Evolutionary conservation across 1,284 basidiomycete genomes (phyloP).

Genomic region (Apiotrichum montevideense): DNA sequence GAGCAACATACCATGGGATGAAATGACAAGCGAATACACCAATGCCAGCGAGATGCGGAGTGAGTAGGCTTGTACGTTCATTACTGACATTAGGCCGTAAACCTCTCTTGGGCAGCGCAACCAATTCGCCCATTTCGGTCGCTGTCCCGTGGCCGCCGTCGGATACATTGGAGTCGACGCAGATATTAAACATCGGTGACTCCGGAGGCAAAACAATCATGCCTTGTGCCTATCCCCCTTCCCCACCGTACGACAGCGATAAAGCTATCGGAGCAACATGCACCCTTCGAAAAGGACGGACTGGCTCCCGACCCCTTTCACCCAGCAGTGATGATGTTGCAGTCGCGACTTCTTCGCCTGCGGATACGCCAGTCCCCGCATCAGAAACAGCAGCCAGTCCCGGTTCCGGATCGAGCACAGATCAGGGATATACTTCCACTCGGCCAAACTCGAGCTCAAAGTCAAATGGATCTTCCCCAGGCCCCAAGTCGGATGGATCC

Average conservation of each 20-base stretch:
- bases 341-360: too few relatives aligned
- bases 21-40: conserved; percentile 19
- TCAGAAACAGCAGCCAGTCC: too few relatives aligned
- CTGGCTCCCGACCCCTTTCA: neutral
- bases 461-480: too few relatives aligned
- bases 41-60: conserved; percentile 25
- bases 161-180: neutral
- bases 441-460: too few relatives aligned
- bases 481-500: too few relatives aligned
- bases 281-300: neutral
- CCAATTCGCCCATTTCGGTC: neutral
- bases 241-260: neutral
- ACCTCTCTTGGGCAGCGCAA: neutral
- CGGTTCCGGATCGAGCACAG: too few relatives aligned
- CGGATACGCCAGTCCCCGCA: too few relatives aligned
- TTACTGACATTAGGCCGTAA: neutral
- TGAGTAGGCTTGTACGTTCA: neutral
- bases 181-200: neutral
- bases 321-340: too few relatives aligned
- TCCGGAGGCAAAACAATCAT: neutral
- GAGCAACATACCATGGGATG: neutral
- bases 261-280: neutral
- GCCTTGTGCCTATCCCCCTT: conserved; percentile 1
- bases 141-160: neutral
- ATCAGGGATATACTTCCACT: too few relatives aligned